Conservation (phyloP, 768 basidiomycete species). For the Termitomyces sp. region DNA sequence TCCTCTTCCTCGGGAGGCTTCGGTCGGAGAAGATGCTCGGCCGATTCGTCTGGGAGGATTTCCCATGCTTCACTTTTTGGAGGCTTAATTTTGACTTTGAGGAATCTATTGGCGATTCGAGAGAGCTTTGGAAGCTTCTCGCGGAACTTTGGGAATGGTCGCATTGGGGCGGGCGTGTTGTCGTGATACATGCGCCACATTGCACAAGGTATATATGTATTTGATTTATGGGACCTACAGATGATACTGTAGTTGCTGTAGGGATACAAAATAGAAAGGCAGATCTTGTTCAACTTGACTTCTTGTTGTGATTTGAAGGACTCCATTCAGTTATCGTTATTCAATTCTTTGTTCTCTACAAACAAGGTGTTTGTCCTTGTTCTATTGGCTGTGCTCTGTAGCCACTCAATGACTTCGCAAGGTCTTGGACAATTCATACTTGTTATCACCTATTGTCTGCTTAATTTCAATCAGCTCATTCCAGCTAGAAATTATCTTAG, state of each 20-base stretch:
- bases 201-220: background rate
- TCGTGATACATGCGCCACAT: background rate
- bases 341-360: background rate
- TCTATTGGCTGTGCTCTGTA: background rate
- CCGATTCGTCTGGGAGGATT: background rate
- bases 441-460: too few species aligned
- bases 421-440: too few species aligned
- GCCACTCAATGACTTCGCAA: too few species aligned
- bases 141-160: background rate
- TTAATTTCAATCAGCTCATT: too few species aligned
- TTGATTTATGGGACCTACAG: background rate
- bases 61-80: background rate
- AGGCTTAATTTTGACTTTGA: background rate
- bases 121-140: background rate
- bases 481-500: too few species aligned
- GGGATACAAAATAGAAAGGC: background rate
- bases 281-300: background rate
- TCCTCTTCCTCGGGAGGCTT: too few species aligned
- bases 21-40: too few species aligned
- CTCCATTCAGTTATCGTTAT: background rate
- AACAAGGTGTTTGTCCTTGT: background rate
- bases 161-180: background rate
- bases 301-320: background rate
- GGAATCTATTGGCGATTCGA: background rate
- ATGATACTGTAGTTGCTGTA: background rate